Base-by-base conservation (phyloP, 441 rosid species). In the Pelargonium citronellum region DNA sequence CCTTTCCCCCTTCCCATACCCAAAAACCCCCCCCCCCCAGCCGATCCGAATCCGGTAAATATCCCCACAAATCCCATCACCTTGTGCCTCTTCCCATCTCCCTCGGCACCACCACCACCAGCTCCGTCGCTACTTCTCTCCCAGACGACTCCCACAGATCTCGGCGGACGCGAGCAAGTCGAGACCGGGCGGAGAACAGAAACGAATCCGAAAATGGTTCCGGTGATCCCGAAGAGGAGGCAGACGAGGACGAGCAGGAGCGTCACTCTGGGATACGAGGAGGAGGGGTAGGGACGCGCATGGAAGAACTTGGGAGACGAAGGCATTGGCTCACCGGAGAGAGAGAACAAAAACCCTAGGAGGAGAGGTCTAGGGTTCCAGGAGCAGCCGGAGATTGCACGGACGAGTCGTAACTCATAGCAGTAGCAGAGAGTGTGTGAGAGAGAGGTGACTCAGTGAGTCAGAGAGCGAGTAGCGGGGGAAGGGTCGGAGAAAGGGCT, bases 11-110 rank as follows among this genome's bases (percentile, higher is more conserved):
- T n/a, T n/a, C n/a, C n/a, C n/a, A n/a, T n/a, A n/a, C n/a, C n/a
- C n/a, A n/a, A n/a, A n/a, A n/a, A n/a, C n/a, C n/a, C n/a, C n/a
- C n/a, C n/a, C n/a, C n/a, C n/a, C n/a, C 86, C 92, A 1, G 74
- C 15, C 0, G 97, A 89, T 16, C 74, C 79, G 74, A 91, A 91
- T 46, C 96, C 97, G 24, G 99, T 91, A 73, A 90, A 94, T 57
- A 94, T 89, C 41, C 97, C 99, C 11, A 91, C 96, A 70, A 94
- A 88, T 2, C 89, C 96, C 93, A 90, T 85, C 22, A 90, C 97
- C 77, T 87, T 84, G 20, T 76, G 94, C 57, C 74, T 81, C 20
- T 41, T 75, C 24, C 73, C 61, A 20, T 30, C 77, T 13, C 58
- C 74, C 12, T 37, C 57, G 3, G 71, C 78, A 5, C 65, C 75